Conservation (phyloP, 495 filamentous ascomycete genomes). For the Aspergillus hancockii region DNA sequence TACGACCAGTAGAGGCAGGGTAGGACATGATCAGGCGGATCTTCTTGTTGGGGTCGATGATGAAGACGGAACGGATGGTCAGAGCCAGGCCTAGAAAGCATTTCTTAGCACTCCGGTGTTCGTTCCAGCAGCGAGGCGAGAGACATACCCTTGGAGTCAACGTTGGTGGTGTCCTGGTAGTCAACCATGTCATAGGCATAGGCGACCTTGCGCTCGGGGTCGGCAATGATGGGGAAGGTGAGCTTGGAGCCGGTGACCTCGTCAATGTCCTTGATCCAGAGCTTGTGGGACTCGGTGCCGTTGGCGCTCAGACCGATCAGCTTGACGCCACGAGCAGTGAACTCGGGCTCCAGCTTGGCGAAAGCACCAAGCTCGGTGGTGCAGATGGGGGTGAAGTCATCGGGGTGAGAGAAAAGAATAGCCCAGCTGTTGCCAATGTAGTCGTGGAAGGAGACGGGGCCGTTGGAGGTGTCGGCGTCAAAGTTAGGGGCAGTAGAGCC, state of each 20-base stretch:
- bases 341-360: slow-evolving; percentile 96
- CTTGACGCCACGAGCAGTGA: slow-evolving; percentile 90
- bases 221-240: slow-evolving; percentile 94
- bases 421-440: slow-evolving; percentile 95
- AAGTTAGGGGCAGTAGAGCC: slow-evolving; percentile 92
- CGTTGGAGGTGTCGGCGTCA: slow-evolving; percentile 85
- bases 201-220: slow-evolving; percentile 92
- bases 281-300: slow-evolving; percentile 55
- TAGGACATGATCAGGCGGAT: slow-evolving; percentile 96
- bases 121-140: too few relatives aligned
- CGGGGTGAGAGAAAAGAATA: slow-evolving; percentile 94
- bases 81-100: slow-evolving; percentile 65
- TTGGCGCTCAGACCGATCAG: slow-evolving; percentile 78
- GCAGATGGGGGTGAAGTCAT: slow-evolving; percentile 90
- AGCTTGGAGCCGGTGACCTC: slow-evolving; percentile 83
- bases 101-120: background rate
- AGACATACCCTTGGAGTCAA: slow-evolving; percentile 76
- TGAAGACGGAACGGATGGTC: slow-evolving; percentile 98
- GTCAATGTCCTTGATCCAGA: slow-evolving; percentile 95
- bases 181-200: slow-evolving; percentile 97
- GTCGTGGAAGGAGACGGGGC: slow-evolving; percentile 94
- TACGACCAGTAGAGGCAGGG: slow-evolving; percentile 95
- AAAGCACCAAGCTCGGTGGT: slow-evolving; percentile 98
- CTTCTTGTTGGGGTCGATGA: slow-evolving; percentile 98
- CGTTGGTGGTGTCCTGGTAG: slow-evolving; percentile 79